These are phyloP conservation scores for Aspergillus bombycis DNA, from an alignment of 2,329 filamentous ascomycete species.

Conservation along the genomic window DNA sequence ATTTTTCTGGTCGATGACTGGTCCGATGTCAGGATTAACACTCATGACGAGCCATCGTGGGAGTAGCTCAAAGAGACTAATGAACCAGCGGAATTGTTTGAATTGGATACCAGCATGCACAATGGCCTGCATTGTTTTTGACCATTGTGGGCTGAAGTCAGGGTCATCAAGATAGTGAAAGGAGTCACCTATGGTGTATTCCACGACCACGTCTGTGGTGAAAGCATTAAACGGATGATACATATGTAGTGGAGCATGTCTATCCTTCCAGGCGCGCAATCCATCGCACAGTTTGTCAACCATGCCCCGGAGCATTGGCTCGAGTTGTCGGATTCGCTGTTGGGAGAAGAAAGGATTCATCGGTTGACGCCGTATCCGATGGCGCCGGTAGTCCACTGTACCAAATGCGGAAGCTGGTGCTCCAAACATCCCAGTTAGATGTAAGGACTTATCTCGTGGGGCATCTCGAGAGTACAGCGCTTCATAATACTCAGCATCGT, in stretches of 20 bases:
- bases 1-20: no score
- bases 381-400: slow-evolving; percentile 33
- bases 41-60: slow-evolving; percentile 22
- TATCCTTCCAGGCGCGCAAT: slow-evolving; percentile 23
- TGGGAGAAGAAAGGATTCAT: slow-evolving; percentile 43
- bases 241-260: slow-evolving; percentile 22
- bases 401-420: slow-evolving; percentile 36
- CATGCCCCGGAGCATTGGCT: slow-evolving; percentile 26
- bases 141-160: slow-evolving; percentile 35
- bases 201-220: slow-evolving; percentile 51
- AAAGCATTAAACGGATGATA: slow-evolving; percentile 43
- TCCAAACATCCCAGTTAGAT: slow-evolving; percentile 33
- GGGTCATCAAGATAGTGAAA: slow-evolving; percentile 37
- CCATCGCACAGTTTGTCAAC: slow-evolving; percentile 30
- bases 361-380: slow-evolving; percentile 35
- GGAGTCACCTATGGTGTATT: slow-evolving; percentile 41
- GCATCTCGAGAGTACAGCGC: neutral
- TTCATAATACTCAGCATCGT: slow-evolving; percentile 30
- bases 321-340: slow-evolving; percentile 28
- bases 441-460: slow-evolving; percentile 34
- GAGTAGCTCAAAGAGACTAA: slow-evolving; percentile 24
- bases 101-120: slow-evolving; percentile 23
- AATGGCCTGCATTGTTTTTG: slow-evolving; percentile 26
- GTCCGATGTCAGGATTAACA: slow-evolving; percentile 26
- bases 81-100: slow-evolving; percentile 26